phyloP scores from a whole-genome alignment of 2,329 filamentous ascomycete species.

The Stromatinia cepivora region DNA sequence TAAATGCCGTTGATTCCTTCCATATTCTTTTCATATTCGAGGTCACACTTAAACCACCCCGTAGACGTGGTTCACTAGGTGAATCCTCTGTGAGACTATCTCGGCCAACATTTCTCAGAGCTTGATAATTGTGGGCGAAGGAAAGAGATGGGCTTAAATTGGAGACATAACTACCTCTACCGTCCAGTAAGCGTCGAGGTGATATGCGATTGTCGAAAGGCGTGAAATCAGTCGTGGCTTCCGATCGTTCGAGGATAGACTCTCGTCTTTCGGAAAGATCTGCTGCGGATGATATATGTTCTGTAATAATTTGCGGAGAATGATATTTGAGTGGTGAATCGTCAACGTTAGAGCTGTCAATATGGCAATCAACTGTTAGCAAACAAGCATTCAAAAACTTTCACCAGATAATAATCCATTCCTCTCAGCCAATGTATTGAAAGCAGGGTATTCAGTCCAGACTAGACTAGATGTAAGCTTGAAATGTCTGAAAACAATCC shows the following conservation, averaged over 20 bases:
- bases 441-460: background rate
- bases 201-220: conserved; percentile 5
- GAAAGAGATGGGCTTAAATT: background rate
- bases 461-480: too few species aligned
- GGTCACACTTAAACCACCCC: background rate
- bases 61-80: background rate
- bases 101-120: background rate
- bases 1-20: conserved; percentile 4
- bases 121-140: conserved; percentile 8
- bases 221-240: background rate
- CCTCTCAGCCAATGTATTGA: background rate
- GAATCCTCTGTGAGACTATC: background rate
- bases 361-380: background rate
- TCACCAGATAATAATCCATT: background rate
- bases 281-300: conserved; percentile 11
- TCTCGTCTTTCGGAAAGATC: conserved; percentile 16
- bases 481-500: too few species aligned
- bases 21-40: conserved; percentile 19
- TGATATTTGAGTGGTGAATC: background rate
- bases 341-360: background rate
- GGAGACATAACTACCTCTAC: conserved; percentile 3
- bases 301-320: background rate
- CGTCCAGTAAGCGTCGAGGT: conserved; percentile 2
- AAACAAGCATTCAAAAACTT: conserved; percentile 4
- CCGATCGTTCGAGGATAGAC: background rate